Evolutionary conservation across 495 filamentous ascomycete genomes (phyloP).

Genomic region (Tuber indicum): DNA sequence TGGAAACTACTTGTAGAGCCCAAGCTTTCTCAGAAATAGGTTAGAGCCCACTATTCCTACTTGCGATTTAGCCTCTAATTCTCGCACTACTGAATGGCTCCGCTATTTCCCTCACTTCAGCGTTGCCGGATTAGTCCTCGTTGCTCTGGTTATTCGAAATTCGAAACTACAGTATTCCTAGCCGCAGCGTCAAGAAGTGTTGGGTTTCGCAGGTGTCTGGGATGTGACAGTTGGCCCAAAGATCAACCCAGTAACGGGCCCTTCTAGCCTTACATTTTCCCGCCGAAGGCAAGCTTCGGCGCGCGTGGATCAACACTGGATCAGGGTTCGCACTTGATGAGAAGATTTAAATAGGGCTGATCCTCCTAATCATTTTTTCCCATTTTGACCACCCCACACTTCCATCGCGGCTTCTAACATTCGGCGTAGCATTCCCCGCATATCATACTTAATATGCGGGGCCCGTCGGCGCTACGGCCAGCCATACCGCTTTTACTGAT

Average conservation of each 20-base stretch:
- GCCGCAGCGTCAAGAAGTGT: background rate
- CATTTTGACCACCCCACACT: background rate
- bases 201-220: conserved; percentile 10
- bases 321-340: background rate
- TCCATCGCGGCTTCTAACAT: background rate
- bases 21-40: background rate
- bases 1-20: background rate
- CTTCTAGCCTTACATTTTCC: background rate
- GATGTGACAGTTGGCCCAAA: conserved; percentile 22
- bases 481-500: conserved; percentile 1
- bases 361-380: background rate
- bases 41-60: background rate
- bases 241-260: background rate
- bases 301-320: background rate
- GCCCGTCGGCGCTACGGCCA: background rate
- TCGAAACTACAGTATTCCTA: background rate
- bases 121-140: background rate
- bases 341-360: background rate
- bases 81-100: background rate
- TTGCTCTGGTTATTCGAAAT: background rate
- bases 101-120: background rate
- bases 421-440: background rate
- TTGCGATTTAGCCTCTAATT: background rate
- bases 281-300: background rate
- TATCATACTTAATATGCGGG: background rate